Evolutionary conservation across 495 filamentous ascomycete species (phyloP).

Genomic region (Apiosordaria backusii): DNA sequence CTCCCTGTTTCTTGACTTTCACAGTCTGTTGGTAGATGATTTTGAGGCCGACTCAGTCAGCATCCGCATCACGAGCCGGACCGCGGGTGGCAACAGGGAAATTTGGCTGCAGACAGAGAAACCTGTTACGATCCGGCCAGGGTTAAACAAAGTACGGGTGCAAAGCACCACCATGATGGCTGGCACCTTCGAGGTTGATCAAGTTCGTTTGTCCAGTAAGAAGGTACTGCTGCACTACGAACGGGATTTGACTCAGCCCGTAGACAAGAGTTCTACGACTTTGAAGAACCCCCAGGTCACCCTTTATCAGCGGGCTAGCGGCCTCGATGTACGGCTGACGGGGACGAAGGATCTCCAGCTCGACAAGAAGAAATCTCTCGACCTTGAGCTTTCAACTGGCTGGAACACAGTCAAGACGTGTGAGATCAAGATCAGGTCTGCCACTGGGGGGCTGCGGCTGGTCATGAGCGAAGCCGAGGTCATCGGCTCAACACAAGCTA

Average conservation of each 20-base stretch:
- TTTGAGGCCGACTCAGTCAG: conserved; percentile 64
- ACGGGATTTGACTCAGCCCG: conserved; percentile 37
- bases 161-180: conserved; percentile 58
- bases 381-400: conserved; percentile 69
- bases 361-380: conserved; percentile 68
- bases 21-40: conserved; percentile 68
- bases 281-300: conserved; percentile 43
- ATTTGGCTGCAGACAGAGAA: conserved; percentile 59
- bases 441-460: conserved; percentile 82
- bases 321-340: conserved; percentile 45
- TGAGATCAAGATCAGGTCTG: conserved; percentile 71
- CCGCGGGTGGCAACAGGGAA: conserved; percentile 52
- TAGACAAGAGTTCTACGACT: conserved; percentile 40
- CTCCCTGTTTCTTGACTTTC: conserved; percentile 63
- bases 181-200: conserved; percentile 73
- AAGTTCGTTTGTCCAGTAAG: conserved; percentile 60
- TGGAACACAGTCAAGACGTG: conserved; percentile 69
- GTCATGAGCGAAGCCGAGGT: conserved; percentile 67
- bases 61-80: conserved; percentile 56
- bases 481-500: conserved; percentile 52
- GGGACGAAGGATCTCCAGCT: conserved; percentile 63
- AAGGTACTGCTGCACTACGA: conserved; percentile 71
- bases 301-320: conserved; percentile 47
- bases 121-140: conserved; percentile 47
- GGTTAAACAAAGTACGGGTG: conserved; percentile 50